Evolutionary conservation across 2,329 filamentous ascomycete species (phyloP), one percentile per base, ranked within the genome.

Genomic region (Paraphaeosphaeria minitans): DNA sequence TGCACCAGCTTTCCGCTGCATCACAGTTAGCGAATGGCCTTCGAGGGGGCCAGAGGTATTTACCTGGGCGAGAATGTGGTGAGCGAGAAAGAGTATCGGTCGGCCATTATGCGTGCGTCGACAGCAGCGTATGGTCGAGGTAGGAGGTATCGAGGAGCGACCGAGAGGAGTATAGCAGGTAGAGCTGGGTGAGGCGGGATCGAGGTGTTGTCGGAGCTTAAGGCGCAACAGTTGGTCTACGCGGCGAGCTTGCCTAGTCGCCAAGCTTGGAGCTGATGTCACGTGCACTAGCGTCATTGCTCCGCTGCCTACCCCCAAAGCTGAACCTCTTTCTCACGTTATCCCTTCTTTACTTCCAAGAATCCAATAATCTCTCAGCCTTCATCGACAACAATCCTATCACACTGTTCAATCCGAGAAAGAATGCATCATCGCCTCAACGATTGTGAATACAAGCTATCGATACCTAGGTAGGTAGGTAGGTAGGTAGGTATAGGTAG

Each of bases 21-120:
- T 59, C 59, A 50, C 62, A 69, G 77, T 87, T 79, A 86, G 82
- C 78, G 74, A 63, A 56, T 31, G 42, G 61, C 73, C 72, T 67
- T 67, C 64, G 64, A 62, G 48, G 65, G 31, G 27, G 43, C 53
- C 14, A 39, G 45, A 29, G 39, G 58, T 70, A 64, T 87, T 81
- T 88, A 96, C 95, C 94, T 99, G 79, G 95, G 95, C 75, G 95
- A 98, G 89, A 99, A 99, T 66, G 95, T 99, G 66, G 95, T 99
- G 78, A 99, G 87, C 60, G 95, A 99, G 88, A 99, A 99, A 56
- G 94, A 97, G 82, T 99, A 99, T 84, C 95, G 87, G 82, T 99
- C 95, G 76, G 95, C 94, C 94, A 99, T 99, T 50, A 43, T 56
- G 31, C 33, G 24, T 77, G 68, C 66, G 68, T 64, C 42, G 42